These are phyloP conservation scores for Lasiodiplodia citricola DNA, from an alignment of 2,329 filamentous ascomycete genomes.

Conservation along the genomic window DNA sequence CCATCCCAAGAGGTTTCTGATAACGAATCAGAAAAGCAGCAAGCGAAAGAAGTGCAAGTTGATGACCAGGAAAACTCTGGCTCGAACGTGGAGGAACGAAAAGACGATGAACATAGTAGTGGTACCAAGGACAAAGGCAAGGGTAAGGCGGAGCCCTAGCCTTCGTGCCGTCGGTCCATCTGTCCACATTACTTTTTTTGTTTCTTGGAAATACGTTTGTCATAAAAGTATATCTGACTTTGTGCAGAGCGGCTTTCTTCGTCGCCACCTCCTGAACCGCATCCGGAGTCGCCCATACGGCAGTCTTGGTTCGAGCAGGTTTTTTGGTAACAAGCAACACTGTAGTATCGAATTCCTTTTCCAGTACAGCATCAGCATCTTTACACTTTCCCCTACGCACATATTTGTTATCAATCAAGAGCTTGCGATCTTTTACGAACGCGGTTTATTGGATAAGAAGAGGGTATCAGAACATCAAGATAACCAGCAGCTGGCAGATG, in stretches of 20 bases:
- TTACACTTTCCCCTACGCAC: not conserved
- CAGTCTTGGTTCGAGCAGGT: slow-evolving; percentile 9
- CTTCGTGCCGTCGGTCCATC: not conserved
- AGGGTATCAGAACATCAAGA: not conserved
- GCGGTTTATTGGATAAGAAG: not conserved
- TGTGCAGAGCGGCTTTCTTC: not conserved
- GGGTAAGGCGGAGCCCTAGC: slow-evolving; percentile 26
- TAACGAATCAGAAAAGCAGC: not conserved
- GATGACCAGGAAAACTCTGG: not conserved
- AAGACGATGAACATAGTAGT: not conserved
- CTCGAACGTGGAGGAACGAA: not conserved
- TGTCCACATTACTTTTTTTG: not conserved
- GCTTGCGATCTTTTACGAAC: not conserved
- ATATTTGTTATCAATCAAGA: not conserved
- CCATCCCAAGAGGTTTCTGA: not conserved
- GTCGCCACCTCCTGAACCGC: not conserved
- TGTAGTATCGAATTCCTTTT: not conserved
- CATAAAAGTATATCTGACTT: slow-evolving; percentile 7
- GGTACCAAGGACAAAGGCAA: slow-evolving; percentile 19
- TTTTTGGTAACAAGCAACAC: slow-evolving; percentile 12
- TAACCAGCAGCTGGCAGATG: no score
- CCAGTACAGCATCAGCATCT: not conserved
- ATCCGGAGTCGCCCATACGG: not conserved
- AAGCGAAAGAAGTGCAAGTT: not conserved
- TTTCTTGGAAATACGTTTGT: not conserved